Conservation (phyloP, 495 filamentous ascomycete genomes). For the Hypoxylon fuscum region DNA sequence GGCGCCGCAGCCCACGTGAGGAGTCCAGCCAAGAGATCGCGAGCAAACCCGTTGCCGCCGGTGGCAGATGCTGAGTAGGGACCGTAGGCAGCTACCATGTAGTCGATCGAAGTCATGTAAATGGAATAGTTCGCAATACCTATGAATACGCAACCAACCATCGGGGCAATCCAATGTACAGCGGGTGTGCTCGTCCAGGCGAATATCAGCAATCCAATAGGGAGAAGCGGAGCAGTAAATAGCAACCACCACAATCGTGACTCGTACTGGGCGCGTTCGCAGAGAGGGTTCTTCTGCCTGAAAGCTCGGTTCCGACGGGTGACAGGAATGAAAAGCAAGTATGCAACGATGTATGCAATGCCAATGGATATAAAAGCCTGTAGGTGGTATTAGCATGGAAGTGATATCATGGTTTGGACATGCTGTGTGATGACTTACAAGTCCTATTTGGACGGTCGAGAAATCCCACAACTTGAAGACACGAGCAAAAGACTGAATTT, state of each 20-base stretch:
- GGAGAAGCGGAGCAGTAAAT: conserved; percentile 71
- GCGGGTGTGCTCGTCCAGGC: conserved; percentile 70
- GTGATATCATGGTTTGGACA: background rate
- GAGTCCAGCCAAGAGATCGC: conserved; percentile 84
- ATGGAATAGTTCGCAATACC: conserved; percentile 75
- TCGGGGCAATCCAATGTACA: conserved; percentile 68
- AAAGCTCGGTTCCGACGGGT: conserved; percentile 65
- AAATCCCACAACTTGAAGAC: conserved; percentile 74
- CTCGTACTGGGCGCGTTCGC: conserved; percentile 69
- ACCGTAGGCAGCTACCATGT: conserved; percentile 83
- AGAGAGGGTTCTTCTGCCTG: conserved; percentile 56
- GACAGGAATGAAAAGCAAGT: conserved; percentile 68
- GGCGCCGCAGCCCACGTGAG: conserved; percentile 77
- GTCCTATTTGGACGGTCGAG: conserved; percentile 60
- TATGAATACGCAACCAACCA: conserved; percentile 67
- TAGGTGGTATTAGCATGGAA: background rate
- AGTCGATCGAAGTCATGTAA: conserved; percentile 85
- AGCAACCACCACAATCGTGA: conserved; percentile 68
- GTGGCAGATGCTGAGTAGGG: conserved; percentile 82
- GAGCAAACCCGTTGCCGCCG: conserved; percentile 73
- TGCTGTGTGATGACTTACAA: conserved; percentile 40
- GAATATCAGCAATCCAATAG: conserved; percentile 75
- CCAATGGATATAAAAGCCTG: conserved; percentile 69
- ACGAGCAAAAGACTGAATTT: conserved; percentile 71
- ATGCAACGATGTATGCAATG: conserved; percentile 71